phyloP scores from a whole-genome alignment of 768 basidiomycete genomes.

The Tylopilus vinaceipallidus region DNA sequence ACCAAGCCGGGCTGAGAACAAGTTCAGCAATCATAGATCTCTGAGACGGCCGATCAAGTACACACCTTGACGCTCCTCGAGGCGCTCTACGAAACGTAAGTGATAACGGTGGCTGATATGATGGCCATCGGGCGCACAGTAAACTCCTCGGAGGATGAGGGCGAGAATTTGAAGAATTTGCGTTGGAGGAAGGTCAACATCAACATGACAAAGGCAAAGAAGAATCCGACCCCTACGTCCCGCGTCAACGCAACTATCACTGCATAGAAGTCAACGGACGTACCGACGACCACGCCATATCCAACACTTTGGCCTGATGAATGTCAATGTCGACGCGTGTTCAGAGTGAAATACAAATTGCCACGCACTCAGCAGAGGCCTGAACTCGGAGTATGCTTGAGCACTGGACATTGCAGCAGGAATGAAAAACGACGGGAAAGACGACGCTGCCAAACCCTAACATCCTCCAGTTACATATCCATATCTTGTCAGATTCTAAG shows the following conservation, averaged over 20 bases:
- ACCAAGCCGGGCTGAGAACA: slow-evolving; percentile 43
- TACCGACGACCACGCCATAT: slow-evolving; percentile 49
- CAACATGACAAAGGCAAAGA: slow-evolving; percentile 48
- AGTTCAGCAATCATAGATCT: neutral
- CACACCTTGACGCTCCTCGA: slow-evolving; percentile 45
- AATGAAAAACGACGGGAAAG: neutral
- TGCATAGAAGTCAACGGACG: slow-evolving; percentile 3
- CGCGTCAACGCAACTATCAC: neutral
- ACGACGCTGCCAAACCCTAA: neutral
- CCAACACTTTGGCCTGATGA: slow-evolving; percentile 42
- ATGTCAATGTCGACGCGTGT: neutral
- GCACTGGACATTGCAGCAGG: slow-evolving; percentile 12
- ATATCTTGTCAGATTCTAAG: neutral
- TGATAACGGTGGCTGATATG: neutral
- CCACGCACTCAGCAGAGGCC: slow-evolving; percentile 37
- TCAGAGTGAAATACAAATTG: neutral
- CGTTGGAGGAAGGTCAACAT: slow-evolving; percentile 44
- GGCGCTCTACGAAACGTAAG: slow-evolving; percentile 34
- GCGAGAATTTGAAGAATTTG: slow-evolving; percentile 45
- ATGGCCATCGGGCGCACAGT: slow-evolving; percentile 30
- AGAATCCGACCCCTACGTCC: slow-evolving; percentile 45
- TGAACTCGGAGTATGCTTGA: slow-evolving; percentile 35
- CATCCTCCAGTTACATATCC: neutral
- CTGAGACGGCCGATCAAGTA: neutral
- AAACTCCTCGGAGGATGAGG: slow-evolving; percentile 47